phyloP scores from a whole-genome alignment of 2,329 filamentous ascomycete species.

The Talaromyces pinophilus region DNA sequence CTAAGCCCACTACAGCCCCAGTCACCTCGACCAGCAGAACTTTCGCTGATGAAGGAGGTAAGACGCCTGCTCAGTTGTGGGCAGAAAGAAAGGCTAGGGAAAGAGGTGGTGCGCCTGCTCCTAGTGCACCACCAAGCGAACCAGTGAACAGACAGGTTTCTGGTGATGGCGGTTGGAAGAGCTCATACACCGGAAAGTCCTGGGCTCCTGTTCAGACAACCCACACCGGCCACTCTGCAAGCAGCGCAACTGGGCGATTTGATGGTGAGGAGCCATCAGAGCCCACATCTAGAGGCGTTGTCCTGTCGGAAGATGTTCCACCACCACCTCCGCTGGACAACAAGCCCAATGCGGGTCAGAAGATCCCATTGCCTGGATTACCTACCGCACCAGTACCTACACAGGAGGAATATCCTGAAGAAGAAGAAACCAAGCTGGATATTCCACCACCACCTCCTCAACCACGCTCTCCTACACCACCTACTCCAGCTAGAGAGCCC shows the following conservation, averaged over 20 bases:
- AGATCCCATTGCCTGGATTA: conserved; percentile 76
- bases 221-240: conserved; percentile 65
- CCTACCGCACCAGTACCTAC: conserved; percentile 35
- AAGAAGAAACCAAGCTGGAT: conserved; percentile 36
- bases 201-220: conserved; percentile 83
- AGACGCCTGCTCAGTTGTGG: conserved; percentile 96
- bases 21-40: conserved; percentile 83
- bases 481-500: conserved; percentile 54
- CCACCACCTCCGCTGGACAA: conserved; percentile 65
- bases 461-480: conserved; percentile 53
- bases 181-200: conserved; percentile 83
- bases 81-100: conserved; percentile 93
- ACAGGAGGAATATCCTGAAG: conserved; percentile 52
- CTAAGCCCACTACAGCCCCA: conserved; percentile 61
- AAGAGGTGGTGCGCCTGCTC: conserved; percentile 39
- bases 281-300: conserved; percentile 57
- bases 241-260: conserved; percentile 55
- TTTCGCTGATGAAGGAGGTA: conserved; percentile 91
- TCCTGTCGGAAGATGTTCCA: conserved; percentile 34
- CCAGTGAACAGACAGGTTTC: conserved; percentile 48
- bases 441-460: conserved; percentile 45
- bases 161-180: conserved; percentile 80
- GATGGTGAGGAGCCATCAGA: conserved; percentile 52
- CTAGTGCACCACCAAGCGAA: conserved; percentile 2
- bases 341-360: conserved; percentile 67